Conservation (phyloP, 202 grass and related monocot genomes). For the Saccharum hybrid region DNA sequence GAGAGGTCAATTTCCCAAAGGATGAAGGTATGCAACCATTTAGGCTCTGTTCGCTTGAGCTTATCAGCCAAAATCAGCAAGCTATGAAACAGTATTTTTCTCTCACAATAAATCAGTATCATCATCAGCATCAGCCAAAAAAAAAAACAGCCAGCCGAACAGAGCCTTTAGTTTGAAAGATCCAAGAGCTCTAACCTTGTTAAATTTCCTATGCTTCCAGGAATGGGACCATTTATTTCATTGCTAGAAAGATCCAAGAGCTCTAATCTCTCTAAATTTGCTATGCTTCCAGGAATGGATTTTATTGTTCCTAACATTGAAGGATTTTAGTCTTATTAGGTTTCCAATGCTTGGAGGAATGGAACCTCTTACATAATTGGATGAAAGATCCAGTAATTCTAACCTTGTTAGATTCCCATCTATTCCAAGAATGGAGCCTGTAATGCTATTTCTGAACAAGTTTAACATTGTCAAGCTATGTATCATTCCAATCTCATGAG, state of each 20-base stretch:
- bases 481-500: not conserved
- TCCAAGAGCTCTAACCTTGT: not conserved
- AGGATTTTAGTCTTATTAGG: not conserved
- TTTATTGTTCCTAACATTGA: not conserved
- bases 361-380: constrained; percentile 16
- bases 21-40: not conserved
- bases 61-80: no score
- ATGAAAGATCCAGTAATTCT: not conserved
- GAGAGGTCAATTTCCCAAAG: constrained; percentile 13
- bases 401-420: not conserved
- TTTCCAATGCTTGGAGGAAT: constrained; percentile 3
- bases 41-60: not conserved
- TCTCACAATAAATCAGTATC: no score
- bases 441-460: not conserved
- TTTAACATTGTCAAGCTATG: not conserved
- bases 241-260: not conserved
- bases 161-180: not conserved
- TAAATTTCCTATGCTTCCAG: not conserved
- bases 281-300: not conserved
- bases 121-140: no score
- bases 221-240: constrained; percentile 30
- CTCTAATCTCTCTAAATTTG: constrained; percentile 29
- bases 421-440: not conserved
- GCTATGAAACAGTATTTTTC: no score
- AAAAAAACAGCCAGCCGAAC: no score